A percentile compares a stretch with the other conserved stretches of the same genome.
These are phyloP conservation scores for Aureobasidium sp. DNA, from an alignment of 2,329 filamentous ascomycete species.

Conservation along the genomic window DNA sequence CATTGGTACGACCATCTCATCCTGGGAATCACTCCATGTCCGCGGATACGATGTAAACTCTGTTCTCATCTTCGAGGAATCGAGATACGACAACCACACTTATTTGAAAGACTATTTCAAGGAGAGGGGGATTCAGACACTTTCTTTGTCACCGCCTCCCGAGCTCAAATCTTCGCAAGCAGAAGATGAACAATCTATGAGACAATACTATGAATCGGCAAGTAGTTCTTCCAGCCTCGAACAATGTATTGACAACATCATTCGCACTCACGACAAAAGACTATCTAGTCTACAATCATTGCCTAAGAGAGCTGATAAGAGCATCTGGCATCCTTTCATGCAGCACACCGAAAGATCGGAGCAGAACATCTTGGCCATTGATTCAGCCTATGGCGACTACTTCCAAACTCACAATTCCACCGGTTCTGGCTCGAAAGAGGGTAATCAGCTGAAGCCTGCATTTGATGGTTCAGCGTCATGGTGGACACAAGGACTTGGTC, in stretches of 20 bases:
- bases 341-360: slow-evolving; percentile 60
- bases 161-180: slow-evolving; percentile 28
- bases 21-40: slow-evolving; percentile 68
- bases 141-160: slow-evolving; percentile 46
- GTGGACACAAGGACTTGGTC: slow-evolving; percentile 86
- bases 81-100: slow-evolving; percentile 56
- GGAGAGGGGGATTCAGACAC: slow-evolving; percentile 41
- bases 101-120: slow-evolving; percentile 63
- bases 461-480: slow-evolving; percentile 83
- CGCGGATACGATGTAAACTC: slow-evolving; percentile 71
- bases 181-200: slow-evolving; percentile 51
- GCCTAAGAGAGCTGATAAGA: slow-evolving; percentile 49
- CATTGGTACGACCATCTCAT: slow-evolving; percentile 70
- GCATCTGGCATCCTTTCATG: slow-evolving; percentile 83
- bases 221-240: slow-evolving; percentile 32
- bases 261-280: slow-evolving; percentile 45
- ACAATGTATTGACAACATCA: slow-evolving; percentile 43
- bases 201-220: slow-evolving; percentile 51
- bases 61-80: slow-evolving; percentile 60
- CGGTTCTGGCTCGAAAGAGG: slow-evolving; percentile 13
- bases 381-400: slow-evolving; percentile 70
- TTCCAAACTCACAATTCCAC: slow-evolving; percentile 51
- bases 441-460: slow-evolving; percentile 48
- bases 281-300: slow-evolving; percentile 53
- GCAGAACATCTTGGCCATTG: slow-evolving; percentile 62